Evolutionary conservation across 768 basidiomycete genomes (phyloP), one percentile per base, ranked within the genome.

Genomic region (Pleurotus citrinopileatus): DNA sequence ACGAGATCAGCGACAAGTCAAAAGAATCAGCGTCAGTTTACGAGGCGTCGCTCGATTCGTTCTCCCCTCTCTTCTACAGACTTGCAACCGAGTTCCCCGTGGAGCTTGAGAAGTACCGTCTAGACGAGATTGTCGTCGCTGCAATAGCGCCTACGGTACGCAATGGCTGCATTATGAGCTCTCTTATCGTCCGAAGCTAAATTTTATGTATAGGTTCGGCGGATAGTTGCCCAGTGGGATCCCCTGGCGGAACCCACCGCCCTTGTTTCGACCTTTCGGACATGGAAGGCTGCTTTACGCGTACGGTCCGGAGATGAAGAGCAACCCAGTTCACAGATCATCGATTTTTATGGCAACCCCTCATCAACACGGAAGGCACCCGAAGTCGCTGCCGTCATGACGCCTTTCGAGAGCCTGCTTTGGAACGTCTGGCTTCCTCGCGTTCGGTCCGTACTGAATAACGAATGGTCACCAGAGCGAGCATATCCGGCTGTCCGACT

Each of bases 371-470:
- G 34, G 22, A 50, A 50, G 2, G 19, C 48, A 0, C 34, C 48
- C 15, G 48, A 50, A 22, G 20, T 22, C 3, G 29, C 48, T 10
- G 48, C 48, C 22, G 22, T 23, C 13, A 99, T 99, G 97, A 94
- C 94, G 13, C 87, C 96, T 0, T 99, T 91, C 65, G 97, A 99
- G 65, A 91, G 88, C 56, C 75, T 98, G 22, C 69, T 98, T 12
- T 98, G 97, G 95, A 91, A 87, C 59, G 76, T 91, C 8, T 99
- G 95, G 97, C 73, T 99, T 23, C 97, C 97, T 0, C 91, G 84
- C 71, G 87, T 98, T n/a, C 84, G 97, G 23, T 91, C 92, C 0
- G 79, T 83, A 9, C 86, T 98, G 66, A 98, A 98, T 69, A 98
- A 99, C 67, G 89, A 94, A 27, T 99, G 97, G 97, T 73, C 79